These are phyloP conservation scores for Macrolepiota dolichaula DNA, from an alignment of 768 basidiomycete species.

Conservation along the genomic window DNA sequence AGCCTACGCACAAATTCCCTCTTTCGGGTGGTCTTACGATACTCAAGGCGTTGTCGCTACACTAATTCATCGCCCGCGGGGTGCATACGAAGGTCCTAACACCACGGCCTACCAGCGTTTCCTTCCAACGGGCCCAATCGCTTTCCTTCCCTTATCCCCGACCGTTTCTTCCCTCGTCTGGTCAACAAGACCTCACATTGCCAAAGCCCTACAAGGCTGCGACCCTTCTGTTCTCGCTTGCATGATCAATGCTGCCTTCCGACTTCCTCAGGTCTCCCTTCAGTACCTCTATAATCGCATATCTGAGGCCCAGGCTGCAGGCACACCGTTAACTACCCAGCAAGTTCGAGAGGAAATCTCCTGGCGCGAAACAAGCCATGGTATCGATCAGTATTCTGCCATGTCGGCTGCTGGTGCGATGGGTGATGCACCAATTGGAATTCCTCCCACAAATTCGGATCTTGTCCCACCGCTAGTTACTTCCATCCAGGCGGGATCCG, in stretches of 20 bases:
- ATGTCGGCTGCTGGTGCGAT: conserved; percentile 42
- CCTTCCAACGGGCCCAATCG: conserved; percentile 92
- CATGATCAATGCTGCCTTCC: conserved; percentile 91
- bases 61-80: conserved; percentile 67
- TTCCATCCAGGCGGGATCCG: conserved; percentile 64
- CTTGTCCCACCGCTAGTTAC: conserved; percentile 72
- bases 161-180: conserved; percentile 88
- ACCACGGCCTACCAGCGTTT: conserved; percentile 91
- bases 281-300: conserved; percentile 62
- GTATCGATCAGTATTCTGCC: conserved; percentile 59
- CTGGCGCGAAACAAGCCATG: conserved; percentile 74
- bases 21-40: conserved; percentile 90
- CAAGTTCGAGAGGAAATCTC: conserved; percentile 59
- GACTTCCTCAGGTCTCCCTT: conserved; percentile 73
- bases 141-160: conserved; percentile 85
- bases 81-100: conserved; percentile 60
- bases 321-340: conserved; percentile 41
- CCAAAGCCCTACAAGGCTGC: conserved; percentile 64
- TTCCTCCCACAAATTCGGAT: conserved; percentile 61
- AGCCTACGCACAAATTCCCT: conserved; percentile 76
- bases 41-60: conserved; percentile 91
- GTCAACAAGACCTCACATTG: conserved; percentile 81
- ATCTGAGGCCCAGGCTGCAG: conserved; percentile 46
- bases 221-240: conserved; percentile 58
- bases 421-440: conserved; percentile 34